Base-by-base conservation (phyloP, 495 filamentous ascomycete species). In the Lentithecium fluviatile region DNA sequence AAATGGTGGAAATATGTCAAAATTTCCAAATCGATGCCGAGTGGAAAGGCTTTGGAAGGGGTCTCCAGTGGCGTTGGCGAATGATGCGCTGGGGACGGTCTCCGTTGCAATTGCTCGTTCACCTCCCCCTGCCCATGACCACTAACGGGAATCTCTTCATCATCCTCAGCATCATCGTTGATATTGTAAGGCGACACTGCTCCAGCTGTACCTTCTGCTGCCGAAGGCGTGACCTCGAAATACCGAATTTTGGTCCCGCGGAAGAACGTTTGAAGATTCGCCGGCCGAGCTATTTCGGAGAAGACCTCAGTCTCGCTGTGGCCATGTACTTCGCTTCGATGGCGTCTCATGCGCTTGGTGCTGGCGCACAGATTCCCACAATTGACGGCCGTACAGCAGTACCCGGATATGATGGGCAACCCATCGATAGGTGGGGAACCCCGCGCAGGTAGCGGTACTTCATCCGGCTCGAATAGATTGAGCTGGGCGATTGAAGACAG, bases 1-100 rank as follows among this genome's bases (percentile, higher is more conserved):
- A 74, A 76, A 52, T 75, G 67, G 57, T 76, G 67, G 45, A 76
- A 73, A 62, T 75, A 76, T 34, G 23, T 62, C 50, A 75, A 50
- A 8, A 61, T 71, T 52, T 73, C 64, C 36, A 75, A 46, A 60
- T 73, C 65, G n/a, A 73, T 29, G 24, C 63, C 45, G 24, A 47
- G 53, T n/a, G n/a, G n/a, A n/a, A 58, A 45, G 47, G 52, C 20
- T 13, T 24, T 15, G n/a, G 37, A 49, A 32, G 24, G 2, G 40
- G 15, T 13, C 19, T 38, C 2, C 11, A 36, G 45, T 1, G 49
- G 23, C 34, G 48, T 19, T 46, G 45, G 11, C 11, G 12, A 23
- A n/a, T 38, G 43, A 32, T 4, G 54, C 5, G 4, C 6, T 17
- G 3, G 23, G 32, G n/a, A 36, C 13, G 40, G 54, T 43, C 8